A percentile compares a stretch with the other conserved stretches of the same genome.
Conservation (phyloP, 805 yeast genomes). For the Lipomyces sp. region DNA sequence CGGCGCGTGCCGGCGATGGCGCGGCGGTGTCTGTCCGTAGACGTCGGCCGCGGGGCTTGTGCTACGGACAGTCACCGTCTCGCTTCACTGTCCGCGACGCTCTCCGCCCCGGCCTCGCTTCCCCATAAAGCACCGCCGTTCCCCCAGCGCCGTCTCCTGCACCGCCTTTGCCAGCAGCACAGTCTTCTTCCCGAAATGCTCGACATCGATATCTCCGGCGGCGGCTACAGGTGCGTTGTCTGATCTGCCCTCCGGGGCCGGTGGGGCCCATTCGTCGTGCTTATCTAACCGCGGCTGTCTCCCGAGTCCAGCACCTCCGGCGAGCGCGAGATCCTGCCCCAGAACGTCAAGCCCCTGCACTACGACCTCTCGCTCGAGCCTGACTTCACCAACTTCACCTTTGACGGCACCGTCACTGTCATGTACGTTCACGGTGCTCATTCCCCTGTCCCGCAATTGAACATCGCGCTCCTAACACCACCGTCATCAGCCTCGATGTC, state of each 20-base stretch:
- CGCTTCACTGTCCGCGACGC: no score
- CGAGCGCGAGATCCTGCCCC: conserved; percentile 52
- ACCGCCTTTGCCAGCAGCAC: conserved; percentile 22
- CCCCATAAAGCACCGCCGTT: background rate
- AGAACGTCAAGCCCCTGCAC: conserved; percentile 65
- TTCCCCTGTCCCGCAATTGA: conserved; percentile 37
- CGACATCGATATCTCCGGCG: conserved; percentile 23
- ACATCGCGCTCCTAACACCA: background rate
- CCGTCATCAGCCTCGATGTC: conserved; percentile 40
- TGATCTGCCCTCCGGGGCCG: background rate
- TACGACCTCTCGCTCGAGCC: conserved; percentile 70
- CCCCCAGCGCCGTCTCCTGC: conserved; percentile 1
- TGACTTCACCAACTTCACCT: conserved; percentile 46
- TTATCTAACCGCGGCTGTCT: background rate
- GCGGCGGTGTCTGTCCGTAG: no score
- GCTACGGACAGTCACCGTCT: no score
- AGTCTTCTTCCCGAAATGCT: conserved; percentile 20
- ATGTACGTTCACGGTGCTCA: conserved; percentile 42
- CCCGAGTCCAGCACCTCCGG: conserved; percentile 16
- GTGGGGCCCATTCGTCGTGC: background rate
- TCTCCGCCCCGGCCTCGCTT: no score
- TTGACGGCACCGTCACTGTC: conserved; percentile 49
- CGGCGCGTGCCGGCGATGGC: no score
- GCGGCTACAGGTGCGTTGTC: conserved; percentile 17
- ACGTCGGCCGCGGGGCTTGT: no score